Percentiles rank a stretch among this genome's conserved stretches.
phyloP scores from a whole-genome alignment of 2,329 filamentous ascomycete genomes.

The Microsporum ferrugineum region DNA sequence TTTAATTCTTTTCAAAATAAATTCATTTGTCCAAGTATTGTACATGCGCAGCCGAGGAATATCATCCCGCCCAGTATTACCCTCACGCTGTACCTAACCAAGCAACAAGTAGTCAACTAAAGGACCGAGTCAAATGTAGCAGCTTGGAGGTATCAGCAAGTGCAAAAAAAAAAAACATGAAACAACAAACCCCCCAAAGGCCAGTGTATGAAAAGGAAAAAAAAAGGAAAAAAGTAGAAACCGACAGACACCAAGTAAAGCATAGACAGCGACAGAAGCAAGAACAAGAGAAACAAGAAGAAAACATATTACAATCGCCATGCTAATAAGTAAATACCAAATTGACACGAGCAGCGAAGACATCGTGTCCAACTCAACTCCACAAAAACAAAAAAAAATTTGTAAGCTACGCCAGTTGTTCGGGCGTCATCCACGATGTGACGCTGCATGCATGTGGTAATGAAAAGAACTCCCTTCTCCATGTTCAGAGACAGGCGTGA shows the following conservation, averaged over 20 bases:
- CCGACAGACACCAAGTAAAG: background rate
- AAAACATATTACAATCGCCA: background rate
- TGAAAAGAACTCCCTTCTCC: background rate
- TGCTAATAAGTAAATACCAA: background rate
- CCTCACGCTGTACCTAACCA: background rate
- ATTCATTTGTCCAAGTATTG: slow-evolving; percentile 3
- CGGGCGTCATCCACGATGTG: background rate
- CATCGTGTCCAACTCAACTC: background rate
- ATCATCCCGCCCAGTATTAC: background rate
- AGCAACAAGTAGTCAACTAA: background rate
- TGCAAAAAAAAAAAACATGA: background rate
- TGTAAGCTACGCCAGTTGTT: background rate
- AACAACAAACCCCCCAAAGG: background rate
- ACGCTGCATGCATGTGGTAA: slow-evolving; percentile 2
- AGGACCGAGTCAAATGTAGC: background rate
- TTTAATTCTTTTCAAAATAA: background rate
- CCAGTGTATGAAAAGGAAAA: slow-evolving; percentile 4
- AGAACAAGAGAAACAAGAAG: background rate
- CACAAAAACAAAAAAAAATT: background rate
- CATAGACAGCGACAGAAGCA: too few species aligned
- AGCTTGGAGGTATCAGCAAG: background rate
- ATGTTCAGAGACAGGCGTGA: slow-evolving; percentile 4
- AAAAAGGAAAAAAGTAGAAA: background rate
- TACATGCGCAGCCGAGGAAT: slow-evolving; percentile 1
- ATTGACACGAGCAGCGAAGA: background rate